A percentile compares a stretch with the other conserved stretches of the same genome.
Evolutionary conservation across 2,329 filamentous ascomycete genomes (phyloP).

Genomic region (Neofusicoccum sp.): DNA sequence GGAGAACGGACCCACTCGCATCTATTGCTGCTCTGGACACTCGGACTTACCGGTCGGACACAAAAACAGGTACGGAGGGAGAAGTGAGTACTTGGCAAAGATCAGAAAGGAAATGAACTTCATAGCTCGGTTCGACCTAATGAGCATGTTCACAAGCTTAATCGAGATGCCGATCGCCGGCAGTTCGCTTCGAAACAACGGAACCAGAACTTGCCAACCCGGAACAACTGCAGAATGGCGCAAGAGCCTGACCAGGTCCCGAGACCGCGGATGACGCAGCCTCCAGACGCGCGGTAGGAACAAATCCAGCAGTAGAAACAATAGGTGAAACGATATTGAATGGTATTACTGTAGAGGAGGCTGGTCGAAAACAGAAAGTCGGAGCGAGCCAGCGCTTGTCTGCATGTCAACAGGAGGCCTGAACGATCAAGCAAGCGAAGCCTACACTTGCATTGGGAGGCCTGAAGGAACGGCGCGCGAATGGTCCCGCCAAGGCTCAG

Average conservation of each 20-base stretch:
- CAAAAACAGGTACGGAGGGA: neutral
- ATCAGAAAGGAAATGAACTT: neutral
- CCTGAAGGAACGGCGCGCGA: neutral
- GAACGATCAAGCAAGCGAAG: neutral
- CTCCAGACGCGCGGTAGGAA: neutral
- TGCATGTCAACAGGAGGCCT: conserved; percentile 11
- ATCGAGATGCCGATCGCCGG: neutral
- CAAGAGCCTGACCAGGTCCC: neutral
- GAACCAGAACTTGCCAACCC: neutral
- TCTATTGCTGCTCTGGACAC: neutral
- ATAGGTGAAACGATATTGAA: neutral
- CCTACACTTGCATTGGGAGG: neutral
- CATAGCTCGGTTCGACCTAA: neutral
- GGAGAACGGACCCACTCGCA: neutral
- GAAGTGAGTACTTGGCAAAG: neutral
- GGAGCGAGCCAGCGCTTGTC: neutral
- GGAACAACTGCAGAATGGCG: neutral
- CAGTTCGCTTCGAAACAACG: neutral
- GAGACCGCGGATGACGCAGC: neutral
- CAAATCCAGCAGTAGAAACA: neutral
- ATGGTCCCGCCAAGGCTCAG: neutral
- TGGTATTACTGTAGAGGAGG: neutral
- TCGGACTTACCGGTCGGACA: neutral
- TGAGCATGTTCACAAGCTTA: neutral
- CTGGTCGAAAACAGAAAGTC: neutral